Evolutionary conservation across 2,329 filamentous ascomycete species (phyloP).

Genomic region (Phialophora chinensis): DNA sequence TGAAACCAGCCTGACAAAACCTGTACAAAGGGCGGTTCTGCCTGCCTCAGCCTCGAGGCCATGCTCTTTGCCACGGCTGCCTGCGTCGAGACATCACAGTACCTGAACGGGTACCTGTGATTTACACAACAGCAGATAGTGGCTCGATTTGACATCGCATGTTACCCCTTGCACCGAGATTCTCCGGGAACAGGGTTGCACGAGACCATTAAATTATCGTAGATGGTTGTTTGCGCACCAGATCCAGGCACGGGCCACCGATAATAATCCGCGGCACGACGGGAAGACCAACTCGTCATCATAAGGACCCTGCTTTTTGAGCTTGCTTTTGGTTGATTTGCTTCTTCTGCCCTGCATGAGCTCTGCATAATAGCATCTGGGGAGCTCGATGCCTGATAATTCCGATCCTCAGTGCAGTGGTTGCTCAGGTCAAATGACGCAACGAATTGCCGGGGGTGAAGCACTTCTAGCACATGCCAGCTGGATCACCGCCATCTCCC

Average conservation of each 20-base stretch:
- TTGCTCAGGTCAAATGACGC: conserved; percentile 11
- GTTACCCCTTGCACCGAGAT: conserved; percentile 3
- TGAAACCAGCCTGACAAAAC: not conserved
- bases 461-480: not conserved
- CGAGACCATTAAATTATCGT: not conserved
- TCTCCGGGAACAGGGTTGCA: not conserved
- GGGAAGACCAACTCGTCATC: not conserved
- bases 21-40: not conserved
- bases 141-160: not conserved
- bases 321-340: not conserved
- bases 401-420: not conserved
- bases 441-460: not conserved
- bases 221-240: not conserved
- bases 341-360: conserved; percentile 6
- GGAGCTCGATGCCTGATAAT: not conserved
- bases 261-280: not conserved
- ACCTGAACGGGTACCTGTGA: not conserved
- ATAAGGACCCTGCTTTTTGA: not conserved
- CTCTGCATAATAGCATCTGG: not conserved
- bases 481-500: not conserved
- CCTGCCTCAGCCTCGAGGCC: not conserved
- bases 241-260: not conserved
- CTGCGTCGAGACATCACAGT: not conserved
- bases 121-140: not conserved
- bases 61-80: not conserved